Conservation (phyloP, 75 land plant genomes). For the Adiantum capillusveneris region DNA sequence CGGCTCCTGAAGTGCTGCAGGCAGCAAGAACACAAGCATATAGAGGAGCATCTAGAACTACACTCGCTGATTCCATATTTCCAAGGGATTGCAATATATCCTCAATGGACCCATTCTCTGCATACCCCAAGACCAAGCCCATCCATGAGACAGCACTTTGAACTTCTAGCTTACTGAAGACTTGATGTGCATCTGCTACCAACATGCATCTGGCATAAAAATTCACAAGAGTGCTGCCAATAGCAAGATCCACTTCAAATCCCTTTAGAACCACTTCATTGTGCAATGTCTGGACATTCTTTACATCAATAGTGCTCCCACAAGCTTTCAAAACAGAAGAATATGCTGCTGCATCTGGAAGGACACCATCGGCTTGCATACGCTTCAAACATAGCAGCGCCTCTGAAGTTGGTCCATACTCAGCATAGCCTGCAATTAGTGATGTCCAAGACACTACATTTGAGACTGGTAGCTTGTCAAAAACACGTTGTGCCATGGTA, state of each 20-base stretch:
- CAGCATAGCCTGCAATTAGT: background rate
- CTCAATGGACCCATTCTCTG: slow-evolving; percentile 1
- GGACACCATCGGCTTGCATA: background rate
- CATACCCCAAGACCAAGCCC: background rate
- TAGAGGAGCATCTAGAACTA: background rate
- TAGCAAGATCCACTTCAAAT: slow-evolving; percentile 38
- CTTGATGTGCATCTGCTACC: slow-evolving; percentile 2
- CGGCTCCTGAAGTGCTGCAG: background rate
- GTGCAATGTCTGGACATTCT: slow-evolving; percentile 32
- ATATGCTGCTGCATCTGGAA: background rate
- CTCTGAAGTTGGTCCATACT: background rate
- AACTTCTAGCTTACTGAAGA: slow-evolving; percentile 1
- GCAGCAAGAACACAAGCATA: background rate
- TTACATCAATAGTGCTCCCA: slow-evolving; percentile 15
- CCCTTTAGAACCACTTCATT: slow-evolving; percentile 23
- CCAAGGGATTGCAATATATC: background rate
- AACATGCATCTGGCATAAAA: slow-evolving; percentile 16
- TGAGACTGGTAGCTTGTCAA: background rate
- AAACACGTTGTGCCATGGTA: too few relatives aligned
- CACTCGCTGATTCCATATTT: background rate
- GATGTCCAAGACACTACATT: background rate
- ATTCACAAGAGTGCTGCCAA: slow-evolving; percentile 51
- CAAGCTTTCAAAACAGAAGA: slow-evolving; percentile 27
- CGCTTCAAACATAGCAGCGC: background rate
- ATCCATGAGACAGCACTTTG: background rate